Percentiles rank a stretch among this genome's conserved stretches.
These are phyloP conservation scores for Geranomyces variabilis DNA, from an alignment of 192 early-diverging fungal species.

Conservation along the genomic window DNA sequence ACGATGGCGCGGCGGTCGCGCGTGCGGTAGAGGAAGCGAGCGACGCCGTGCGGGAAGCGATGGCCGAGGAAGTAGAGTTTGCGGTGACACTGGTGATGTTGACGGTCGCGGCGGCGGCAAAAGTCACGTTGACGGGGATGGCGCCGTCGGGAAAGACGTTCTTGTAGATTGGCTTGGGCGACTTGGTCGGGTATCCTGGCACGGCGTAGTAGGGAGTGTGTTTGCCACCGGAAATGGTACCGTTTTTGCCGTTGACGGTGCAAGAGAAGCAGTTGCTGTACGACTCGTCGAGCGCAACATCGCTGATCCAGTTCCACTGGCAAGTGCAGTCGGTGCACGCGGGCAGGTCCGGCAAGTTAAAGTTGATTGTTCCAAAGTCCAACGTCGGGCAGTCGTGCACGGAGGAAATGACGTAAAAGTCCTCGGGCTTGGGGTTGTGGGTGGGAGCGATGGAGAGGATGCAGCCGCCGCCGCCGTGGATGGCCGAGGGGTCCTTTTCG, in stretches of 20 bases:
- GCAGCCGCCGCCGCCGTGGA: conserved; percentile 31
- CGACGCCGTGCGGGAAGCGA: no score
- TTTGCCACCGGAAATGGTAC: background rate
- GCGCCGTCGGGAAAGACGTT: conserved; percentile 21
- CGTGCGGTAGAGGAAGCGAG: no score
- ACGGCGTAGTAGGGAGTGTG: background rate
- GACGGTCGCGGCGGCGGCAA: background rate
- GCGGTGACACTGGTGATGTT: background rate
- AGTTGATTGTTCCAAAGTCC: conserved; percentile 4
- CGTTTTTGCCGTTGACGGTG: background rate
- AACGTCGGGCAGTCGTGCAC: conserved; percentile 8
- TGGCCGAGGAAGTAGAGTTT: background rate
- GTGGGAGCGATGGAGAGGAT: conserved; percentile 15
- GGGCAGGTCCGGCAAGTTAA: conserved; percentile 24
- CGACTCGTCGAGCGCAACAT: background rate
- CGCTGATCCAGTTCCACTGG: conserved; percentile 26
- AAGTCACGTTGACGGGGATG: background rate
- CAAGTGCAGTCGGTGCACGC: conserved; percentile 23
- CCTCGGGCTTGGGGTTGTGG: background rate
- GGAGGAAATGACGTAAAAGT: conserved; percentile 19
- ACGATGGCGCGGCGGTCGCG: no score
- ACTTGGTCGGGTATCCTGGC: background rate
- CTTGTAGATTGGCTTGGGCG: conserved; percentile 14
- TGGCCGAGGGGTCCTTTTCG: conserved; percentile 6
- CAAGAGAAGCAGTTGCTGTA: conserved; percentile 32